These are phyloP conservation scores for Pythium coloratum DNA, from an alignment of 352 stramenopile genomes.

Conservation along the genomic window DNA sequence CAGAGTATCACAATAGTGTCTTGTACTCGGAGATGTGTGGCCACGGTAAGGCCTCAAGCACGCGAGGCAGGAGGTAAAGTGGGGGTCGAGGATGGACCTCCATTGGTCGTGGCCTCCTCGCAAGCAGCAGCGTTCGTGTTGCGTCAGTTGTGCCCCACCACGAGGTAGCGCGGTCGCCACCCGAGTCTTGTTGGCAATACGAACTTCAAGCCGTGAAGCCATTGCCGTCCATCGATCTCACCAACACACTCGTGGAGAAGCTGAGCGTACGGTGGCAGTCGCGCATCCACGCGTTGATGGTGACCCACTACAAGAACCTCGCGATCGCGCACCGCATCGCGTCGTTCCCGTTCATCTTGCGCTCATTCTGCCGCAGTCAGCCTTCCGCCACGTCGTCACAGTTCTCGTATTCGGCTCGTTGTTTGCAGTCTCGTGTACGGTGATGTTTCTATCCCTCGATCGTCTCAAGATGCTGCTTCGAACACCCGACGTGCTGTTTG, in stretches of 20 bases:
- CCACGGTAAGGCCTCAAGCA: too few species aligned
- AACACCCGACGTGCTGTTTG: constrained; percentile 36
- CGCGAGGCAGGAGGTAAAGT: too few species aligned
- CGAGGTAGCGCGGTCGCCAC: too few species aligned
- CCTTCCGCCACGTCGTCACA: background rate
- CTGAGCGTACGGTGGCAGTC: background rate
- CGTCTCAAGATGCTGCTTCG: constrained; percentile 18
- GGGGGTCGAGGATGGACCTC: too few species aligned
- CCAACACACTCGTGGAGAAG: background rate
- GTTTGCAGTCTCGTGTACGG: background rate
- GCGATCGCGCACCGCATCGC: background rate
- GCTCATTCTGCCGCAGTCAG: background rate
- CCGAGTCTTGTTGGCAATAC: background rate
- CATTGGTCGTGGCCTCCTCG: too few species aligned
- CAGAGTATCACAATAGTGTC: too few species aligned
- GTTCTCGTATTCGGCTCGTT: background rate
- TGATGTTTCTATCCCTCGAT: constrained; percentile 29
- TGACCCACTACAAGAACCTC: background rate
- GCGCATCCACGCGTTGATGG: background rate
- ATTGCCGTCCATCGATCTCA: constrained; percentile 8
- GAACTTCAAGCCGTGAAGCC: background rate
- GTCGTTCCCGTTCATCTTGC: constrained; percentile 7
- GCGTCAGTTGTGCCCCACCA: background rate
- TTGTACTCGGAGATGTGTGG: too few species aligned
- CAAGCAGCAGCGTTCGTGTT: background rate